Evolutionary conservation across 768 basidiomycete species (phyloP).

Genomic region (Peribolospora kevripleyi): DNA sequence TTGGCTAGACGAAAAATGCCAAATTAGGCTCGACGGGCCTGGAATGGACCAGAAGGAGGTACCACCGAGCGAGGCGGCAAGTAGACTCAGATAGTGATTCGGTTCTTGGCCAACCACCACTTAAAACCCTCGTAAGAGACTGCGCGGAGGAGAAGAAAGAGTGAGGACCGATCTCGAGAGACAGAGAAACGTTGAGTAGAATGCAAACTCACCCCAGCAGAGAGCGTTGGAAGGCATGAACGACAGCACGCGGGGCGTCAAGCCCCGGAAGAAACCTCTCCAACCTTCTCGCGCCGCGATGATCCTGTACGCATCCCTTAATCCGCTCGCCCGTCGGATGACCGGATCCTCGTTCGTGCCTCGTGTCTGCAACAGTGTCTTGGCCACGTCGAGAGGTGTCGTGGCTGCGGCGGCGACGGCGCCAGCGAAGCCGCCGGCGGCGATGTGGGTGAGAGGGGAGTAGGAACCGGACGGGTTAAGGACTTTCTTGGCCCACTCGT

Average conservation of each 20-base stretch:
- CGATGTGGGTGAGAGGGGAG: slow-evolving; percentile 77
- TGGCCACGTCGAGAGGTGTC: slow-evolving; percentile 89
- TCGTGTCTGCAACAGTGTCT: slow-evolving; percentile 85
- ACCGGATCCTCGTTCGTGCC: slow-evolving; percentile 66
- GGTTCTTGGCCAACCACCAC: too few species aligned
- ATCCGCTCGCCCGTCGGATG: slow-evolving; percentile 59
- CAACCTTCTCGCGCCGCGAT: slow-evolving; percentile 68
- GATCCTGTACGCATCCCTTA: slow-evolving; percentile 65
- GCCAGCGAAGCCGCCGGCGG: slow-evolving; percentile 76
- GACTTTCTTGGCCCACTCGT: slow-evolving; percentile 68
- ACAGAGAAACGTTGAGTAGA: too few species aligned
- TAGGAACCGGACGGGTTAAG: slow-evolving; percentile 70
- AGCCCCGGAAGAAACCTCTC: slow-evolving; percentile 61
- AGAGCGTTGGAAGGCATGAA: slow-evolving; percentile 92
- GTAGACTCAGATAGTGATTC: too few species aligned
- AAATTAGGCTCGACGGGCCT: too few species aligned
- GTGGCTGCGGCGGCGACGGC: slow-evolving; percentile 86
- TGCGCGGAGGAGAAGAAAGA: too few species aligned
- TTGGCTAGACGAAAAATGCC: too few species aligned
- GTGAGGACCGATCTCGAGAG: too few species aligned
- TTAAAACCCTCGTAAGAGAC: too few species aligned
- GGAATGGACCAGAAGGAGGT: too few species aligned
- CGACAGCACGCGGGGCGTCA: slow-evolving; percentile 75
- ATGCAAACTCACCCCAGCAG: too few species aligned
- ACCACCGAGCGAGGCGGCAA: too few species aligned